Percentiles rank a stretch among this genome's conserved stretches.
Conservation (phyloP, 2,329 filamentous ascomycete genomes). For the Blastomyces emzantsi region DNA sequence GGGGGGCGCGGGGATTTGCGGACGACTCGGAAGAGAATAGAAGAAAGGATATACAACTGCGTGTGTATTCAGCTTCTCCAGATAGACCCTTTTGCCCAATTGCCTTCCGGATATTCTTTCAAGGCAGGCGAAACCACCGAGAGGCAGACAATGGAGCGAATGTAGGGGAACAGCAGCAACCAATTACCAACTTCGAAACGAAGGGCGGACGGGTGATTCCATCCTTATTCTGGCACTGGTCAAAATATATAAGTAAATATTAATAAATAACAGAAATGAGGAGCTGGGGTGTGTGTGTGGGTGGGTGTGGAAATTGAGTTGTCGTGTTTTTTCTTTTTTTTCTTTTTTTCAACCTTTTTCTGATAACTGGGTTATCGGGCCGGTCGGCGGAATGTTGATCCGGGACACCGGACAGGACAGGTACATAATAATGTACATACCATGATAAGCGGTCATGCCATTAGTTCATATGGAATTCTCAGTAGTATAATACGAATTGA, state of each 20-base stretch:
- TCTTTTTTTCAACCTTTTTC: background rate
- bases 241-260: background rate
- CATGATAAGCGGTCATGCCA: too few species aligned
- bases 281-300: background rate
- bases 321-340: background rate
- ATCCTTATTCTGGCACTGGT: background rate
- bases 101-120: background rate
- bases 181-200: slow-evolving; percentile 3
- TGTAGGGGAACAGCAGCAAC: background rate
- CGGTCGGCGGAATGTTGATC: slow-evolving; percentile 1
- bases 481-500: too few species aligned
- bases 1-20: background rate
- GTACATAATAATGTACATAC: too few species aligned
- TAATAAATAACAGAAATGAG: background rate
- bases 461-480: too few species aligned
- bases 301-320: background rate
- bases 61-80: background rate
- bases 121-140: background rate
- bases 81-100: background rate
- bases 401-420: too few species aligned
- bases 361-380: background rate
- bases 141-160: background rate
- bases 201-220: slow-evolving; percentile 1
- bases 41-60: background rate
- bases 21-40: background rate